Percentiles rank a stretch among this genome's conserved stretches.
These are phyloP conservation scores for Phalaenopsis hybrid DNA, from an alignment of 116 monocot species.

Conservation along the genomic window DNA sequence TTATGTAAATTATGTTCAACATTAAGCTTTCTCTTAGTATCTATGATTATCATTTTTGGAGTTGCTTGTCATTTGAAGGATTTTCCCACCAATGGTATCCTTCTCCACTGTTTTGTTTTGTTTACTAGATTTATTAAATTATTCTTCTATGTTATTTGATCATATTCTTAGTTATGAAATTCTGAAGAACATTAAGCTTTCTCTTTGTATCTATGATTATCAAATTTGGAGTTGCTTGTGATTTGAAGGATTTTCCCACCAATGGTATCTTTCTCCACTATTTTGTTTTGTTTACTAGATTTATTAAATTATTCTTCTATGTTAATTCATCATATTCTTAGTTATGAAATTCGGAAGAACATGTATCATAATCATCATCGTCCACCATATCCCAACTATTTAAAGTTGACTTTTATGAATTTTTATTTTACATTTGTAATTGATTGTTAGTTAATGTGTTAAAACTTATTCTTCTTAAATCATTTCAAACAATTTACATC, in stretches of 20 bases:
- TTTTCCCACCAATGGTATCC: background rate
- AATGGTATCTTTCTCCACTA: background rate
- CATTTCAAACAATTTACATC: background rate
- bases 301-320: background rate
- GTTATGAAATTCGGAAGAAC: background rate
- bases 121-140: background rate
- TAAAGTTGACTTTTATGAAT: background rate
- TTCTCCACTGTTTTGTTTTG: background rate
- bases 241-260: background rate
- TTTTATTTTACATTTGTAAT: background rate
- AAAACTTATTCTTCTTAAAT: background rate
- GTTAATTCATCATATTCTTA: background rate
- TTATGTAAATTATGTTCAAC: background rate
- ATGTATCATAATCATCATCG: background rate
- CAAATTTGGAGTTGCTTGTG: background rate
- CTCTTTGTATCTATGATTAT: background rate
- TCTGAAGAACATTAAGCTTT: background rate
- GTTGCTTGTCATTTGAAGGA: background rate
- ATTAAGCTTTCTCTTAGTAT: background rate
- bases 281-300: background rate
- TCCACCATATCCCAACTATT: background rate
- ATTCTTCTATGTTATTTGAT: background rate
- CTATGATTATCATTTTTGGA: background rate
- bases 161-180: background rate
- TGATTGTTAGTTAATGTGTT: background rate